phyloP scores from a whole-genome alignment of 2,329 filamentous ascomycete species.

The Fusarium xyrophilum region DNA sequence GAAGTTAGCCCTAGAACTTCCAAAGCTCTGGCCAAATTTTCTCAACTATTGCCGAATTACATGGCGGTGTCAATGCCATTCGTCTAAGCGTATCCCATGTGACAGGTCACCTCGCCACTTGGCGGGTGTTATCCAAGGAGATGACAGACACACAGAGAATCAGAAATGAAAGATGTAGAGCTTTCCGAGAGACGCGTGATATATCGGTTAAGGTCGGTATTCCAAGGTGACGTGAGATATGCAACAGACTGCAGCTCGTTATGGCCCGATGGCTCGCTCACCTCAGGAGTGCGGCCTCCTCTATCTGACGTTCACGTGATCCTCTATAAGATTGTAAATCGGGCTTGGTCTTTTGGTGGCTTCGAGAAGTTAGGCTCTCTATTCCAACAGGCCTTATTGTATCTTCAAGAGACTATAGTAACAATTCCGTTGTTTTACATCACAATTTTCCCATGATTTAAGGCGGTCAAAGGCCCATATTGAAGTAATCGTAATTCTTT shows the following conservation, averaged over 20 bases:
- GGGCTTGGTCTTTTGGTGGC: neutral
- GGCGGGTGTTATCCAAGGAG: neutral
- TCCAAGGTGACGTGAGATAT: neutral
- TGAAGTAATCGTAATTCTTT: constrained; percentile 17
- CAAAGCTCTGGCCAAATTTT: neutral
- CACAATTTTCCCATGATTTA: neutral
- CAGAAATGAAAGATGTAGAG: neutral
- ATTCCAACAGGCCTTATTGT: neutral
- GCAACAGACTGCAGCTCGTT: neutral
- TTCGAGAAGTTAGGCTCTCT: neutral
- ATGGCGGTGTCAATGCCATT: neutral
- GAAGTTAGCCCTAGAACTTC: neutral
- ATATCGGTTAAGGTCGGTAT: constrained; percentile 1
- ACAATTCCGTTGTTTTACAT: neutral
- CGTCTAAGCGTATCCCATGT: constrained; percentile 3
- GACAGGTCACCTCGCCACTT: constrained; percentile 28
- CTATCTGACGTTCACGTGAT: neutral
- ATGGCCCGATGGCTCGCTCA: neutral
- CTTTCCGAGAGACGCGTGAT: constrained; percentile 13
- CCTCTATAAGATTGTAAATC: neutral
- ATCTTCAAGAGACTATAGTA: neutral
- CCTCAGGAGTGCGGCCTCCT: neutral
- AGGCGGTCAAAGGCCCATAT: neutral
- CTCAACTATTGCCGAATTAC: neutral
- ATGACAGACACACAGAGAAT: neutral